Conservation (phyloP, 768 basidiomycete genomes). For the Austroboletus eburneus region DNA sequence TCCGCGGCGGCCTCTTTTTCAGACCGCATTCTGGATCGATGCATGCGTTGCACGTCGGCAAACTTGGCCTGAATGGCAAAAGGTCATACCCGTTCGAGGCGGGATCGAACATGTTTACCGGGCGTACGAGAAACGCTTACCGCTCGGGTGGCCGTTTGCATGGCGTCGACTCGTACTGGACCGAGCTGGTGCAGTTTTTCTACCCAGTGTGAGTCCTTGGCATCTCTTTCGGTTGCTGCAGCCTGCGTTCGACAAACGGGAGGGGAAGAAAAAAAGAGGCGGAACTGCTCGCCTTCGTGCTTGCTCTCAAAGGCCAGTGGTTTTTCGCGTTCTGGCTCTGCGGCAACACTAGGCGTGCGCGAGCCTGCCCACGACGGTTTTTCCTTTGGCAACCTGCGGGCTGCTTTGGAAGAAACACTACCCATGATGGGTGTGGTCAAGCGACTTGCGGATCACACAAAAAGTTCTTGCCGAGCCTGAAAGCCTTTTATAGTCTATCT, state of each 20-base stretch:
- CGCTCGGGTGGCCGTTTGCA: slow-evolving; percentile 40
- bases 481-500: slow-evolving; percentile 29
- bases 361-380: slow-evolving; percentile 48
- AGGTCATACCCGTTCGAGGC: too few relatives aligned
- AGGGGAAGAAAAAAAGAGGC: too few relatives aligned
- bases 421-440: slow-evolving; percentile 47
- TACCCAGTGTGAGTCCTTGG: slow-evolving; percentile 68
- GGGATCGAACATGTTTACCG: too few relatives aligned
- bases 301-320: slow-evolving; percentile 47
- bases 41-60: slow-evolving; percentile 40
- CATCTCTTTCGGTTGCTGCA: slow-evolving; percentile 58
- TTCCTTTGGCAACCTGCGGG: slow-evolving; percentile 51
- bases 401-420: slow-evolving; percentile 53
- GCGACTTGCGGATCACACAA: background rate
- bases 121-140: slow-evolving; percentile 31
- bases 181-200: slow-evolving; percentile 62
- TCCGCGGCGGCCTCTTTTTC: slow-evolving; percentile 55
- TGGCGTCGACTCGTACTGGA: slow-evolving; percentile 65
- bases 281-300: slow-evolving; percentile 38
- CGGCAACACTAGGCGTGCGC: slow-evolving; percentile 24
- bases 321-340: slow-evolving; percentile 11
- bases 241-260: too few relatives aligned
- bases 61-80: slow-evolving; percentile 3
- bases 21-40: slow-evolving; percentile 50
- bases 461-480: background rate